Conservation (phyloP, 2,329 filamentous ascomycete species). For the Exophiala xenobiotica region DNA sequence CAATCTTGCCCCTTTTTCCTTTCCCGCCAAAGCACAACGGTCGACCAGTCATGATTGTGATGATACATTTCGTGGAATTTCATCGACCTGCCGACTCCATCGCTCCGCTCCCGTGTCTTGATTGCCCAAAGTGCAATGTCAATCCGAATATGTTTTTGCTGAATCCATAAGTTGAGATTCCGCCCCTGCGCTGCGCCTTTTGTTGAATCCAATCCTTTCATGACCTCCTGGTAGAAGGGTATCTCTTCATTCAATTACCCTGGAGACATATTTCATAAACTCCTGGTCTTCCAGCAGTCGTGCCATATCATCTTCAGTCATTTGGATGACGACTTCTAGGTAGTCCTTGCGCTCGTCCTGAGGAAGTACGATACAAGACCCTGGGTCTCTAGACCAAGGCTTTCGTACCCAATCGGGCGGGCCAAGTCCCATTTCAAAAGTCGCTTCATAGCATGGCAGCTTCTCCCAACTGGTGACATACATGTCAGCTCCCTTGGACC, state of each 20-base stretch:
- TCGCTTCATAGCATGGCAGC: conserved; percentile 24
- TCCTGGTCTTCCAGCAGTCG: conserved; percentile 24
- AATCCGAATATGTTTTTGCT: not conserved
- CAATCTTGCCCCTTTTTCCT: not conserved
- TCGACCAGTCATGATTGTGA: not conserved
- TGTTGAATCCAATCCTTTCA: too few relatives aligned
- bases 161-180: not conserved
- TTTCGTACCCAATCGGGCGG: conserved; percentile 31
- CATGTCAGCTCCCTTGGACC: conserved; percentile 30
- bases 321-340: conserved; percentile 30
- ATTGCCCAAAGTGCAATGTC: not conserved
- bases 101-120: not conserved
- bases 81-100: not conserved
- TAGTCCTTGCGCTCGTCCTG: conserved; percentile 23
- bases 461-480: conserved; percentile 32
- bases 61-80: not conserved
- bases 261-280: conserved; percentile 26
- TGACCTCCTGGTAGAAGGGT: too few relatives aligned
- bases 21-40: too few relatives aligned
- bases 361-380: conserved; percentile 31
- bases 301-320: conserved; percentile 29
- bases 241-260: conserved; percentile 28
- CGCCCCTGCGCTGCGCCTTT: too few relatives aligned
- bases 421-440: conserved; percentile 29
- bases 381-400: conserved; percentile 31